Evolutionary conservation across 2,329 filamentous ascomycete species (phyloP).

Genomic region (Tothia fuscella): DNA sequence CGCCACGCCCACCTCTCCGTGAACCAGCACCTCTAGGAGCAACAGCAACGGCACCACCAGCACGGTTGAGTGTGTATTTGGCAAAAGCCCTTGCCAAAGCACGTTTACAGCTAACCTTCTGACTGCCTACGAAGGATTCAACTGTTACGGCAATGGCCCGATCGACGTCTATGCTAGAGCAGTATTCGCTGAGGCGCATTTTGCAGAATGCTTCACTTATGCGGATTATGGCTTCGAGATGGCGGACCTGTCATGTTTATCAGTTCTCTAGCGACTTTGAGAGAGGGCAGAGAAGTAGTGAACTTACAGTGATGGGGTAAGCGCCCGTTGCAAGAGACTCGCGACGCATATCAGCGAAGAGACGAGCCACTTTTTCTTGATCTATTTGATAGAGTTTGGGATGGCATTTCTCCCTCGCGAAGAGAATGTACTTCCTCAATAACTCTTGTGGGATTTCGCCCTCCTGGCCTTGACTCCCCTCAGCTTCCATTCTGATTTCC

Average conservation of each 20-base stretch:
- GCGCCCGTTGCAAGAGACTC: constrained; percentile 89
- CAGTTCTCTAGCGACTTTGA: neutral
- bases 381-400: constrained; percentile 97
- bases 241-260: constrained; percentile 60
- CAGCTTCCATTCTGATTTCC: constrained; percentile 45
- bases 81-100: constrained; percentile 87
- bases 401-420: constrained; percentile 75
- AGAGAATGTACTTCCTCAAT: constrained; percentile 91
- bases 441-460: constrained; percentile 83
- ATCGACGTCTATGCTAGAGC: constrained; percentile 80
- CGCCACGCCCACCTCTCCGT: too few species aligned
- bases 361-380: constrained; percentile 85
- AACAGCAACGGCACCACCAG: constrained; percentile 3
- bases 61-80: constrained; percentile 57
- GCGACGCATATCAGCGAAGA: constrained; percentile 92
- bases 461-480: constrained; percentile 43
- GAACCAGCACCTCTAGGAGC: too few species aligned
- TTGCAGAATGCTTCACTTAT: constrained; percentile 91
- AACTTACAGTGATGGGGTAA: constrained; percentile 89
- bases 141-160: constrained; percentile 94
- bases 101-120: constrained; percentile 97
- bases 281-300: constrained; percentile 10
- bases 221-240: constrained; percentile 94
- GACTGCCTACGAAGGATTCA: constrained; percentile 87
- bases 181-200: constrained; percentile 97